phyloP scores from a whole-genome alignment of 805 yeast genomes.

The Saccharomycopsis babjevae region DNA sequence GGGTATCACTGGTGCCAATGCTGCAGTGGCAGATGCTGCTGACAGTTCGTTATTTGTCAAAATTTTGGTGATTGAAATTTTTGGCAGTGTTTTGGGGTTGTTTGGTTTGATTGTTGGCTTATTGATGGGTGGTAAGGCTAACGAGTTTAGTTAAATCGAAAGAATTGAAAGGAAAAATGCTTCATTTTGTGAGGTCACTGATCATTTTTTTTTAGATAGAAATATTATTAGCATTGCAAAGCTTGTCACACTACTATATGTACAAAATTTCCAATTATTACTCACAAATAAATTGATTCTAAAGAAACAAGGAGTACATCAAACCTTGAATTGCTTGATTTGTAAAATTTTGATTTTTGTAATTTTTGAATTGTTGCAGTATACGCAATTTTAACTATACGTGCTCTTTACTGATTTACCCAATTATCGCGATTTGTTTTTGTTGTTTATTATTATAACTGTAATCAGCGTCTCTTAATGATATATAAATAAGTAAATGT shows the following conservation, averaged over 20 bases:
- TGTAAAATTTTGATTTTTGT: no score
- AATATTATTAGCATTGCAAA: not conserved
- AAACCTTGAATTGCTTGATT: no score
- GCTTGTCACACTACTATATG: no score
- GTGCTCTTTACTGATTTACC: no score
- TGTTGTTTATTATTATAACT: no score
- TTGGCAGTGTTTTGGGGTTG: constrained; percentile 91
- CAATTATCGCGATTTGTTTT: no score
- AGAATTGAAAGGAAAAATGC: not conserved
- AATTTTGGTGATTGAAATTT: constrained; percentile 92
- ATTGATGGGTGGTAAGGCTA: constrained; percentile 93
- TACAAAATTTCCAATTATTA: no score
- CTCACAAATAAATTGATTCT: not conserved
- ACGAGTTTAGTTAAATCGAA: constrained; percentile 31
- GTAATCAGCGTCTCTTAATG: no score
- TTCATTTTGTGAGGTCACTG: not conserved
- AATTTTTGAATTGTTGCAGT: no score
- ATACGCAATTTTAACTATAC: no score
- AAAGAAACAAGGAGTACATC: not conserved
- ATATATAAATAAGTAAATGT: no score
- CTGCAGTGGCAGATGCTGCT: constrained; percentile 96
- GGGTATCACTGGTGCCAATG: constrained; percentile 97
- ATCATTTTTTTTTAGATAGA: not conserved
- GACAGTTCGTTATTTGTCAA: constrained; percentile 91
- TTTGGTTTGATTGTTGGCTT: constrained; percentile 95